These are phyloP conservation scores for Boletus fagicola DNA, from an alignment of 768 basidiomycete species.

Conservation along the genomic window DNA sequence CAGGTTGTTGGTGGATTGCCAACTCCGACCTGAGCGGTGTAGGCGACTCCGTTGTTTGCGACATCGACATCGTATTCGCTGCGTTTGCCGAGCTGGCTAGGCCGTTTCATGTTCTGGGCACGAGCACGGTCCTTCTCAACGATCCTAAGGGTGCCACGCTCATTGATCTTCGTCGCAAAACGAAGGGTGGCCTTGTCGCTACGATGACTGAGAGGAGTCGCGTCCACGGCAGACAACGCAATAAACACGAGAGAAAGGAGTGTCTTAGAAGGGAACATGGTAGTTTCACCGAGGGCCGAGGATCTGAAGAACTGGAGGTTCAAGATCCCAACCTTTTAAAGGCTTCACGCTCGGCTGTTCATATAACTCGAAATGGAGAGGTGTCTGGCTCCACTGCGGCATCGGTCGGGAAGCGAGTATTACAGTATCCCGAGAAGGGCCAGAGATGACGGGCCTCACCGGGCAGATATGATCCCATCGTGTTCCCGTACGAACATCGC, in stretches of 20 bases:
- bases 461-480: no score
- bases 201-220: constrained; percentile 8
- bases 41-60: constrained; percentile 24
- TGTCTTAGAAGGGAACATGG: constrained; percentile 13
- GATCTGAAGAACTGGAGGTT: no score
- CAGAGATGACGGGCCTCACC: no score
- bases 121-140: constrained; percentile 21
- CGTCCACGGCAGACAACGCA: constrained; percentile 10
- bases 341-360: no score
- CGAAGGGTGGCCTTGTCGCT: constrained; percentile 10
- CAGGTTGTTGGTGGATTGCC: constrained; percentile 21
- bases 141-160: constrained; percentile 6
- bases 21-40: constrained; percentile 30
- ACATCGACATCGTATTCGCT: neutral
- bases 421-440: neutral
- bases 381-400: neutral
- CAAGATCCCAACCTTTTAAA: neutral
- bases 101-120: constrained; percentile 9
- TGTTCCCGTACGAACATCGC: no score
- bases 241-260: constrained; percentile 15
- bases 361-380: neutral
- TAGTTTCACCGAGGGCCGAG: neutral
- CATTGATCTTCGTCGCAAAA: constrained; percentile 14
- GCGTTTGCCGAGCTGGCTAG: constrained; percentile 3
- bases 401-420: neutral